A percentile compares a stretch with the other conserved stretches of the same genome.
Conservation (phyloP, 2,329 filamentous ascomycete species). For the Didymella lethalis region DNA sequence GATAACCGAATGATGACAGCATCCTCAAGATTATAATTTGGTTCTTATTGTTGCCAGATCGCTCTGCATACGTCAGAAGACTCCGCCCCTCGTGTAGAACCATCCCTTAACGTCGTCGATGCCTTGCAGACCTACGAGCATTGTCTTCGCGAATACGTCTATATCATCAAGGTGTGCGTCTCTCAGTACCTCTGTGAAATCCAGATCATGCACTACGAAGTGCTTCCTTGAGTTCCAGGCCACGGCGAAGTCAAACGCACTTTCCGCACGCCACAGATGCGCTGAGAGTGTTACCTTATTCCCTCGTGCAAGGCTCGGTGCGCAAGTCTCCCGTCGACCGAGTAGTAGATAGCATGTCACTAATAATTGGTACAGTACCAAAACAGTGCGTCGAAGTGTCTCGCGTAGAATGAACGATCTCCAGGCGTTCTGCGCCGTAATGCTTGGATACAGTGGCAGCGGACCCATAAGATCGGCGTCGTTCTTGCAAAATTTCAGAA, state of each 20-base stretch:
- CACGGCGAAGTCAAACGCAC: constrained; percentile 42
- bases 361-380: constrained; percentile 59
- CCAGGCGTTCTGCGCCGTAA: constrained; percentile 55
- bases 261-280: constrained; percentile 42
- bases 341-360: constrained; percentile 35
- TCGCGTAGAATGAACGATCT: constrained; percentile 62
- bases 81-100: constrained; percentile 36
- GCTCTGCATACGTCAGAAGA: constrained; percentile 4
- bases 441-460: constrained; percentile 53
- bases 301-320: constrained; percentile 11
- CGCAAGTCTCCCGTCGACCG: constrained; percentile 25
- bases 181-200: constrained; percentile 37
- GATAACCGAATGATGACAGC: too few species aligned
- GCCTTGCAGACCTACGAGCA: constrained; percentile 38
- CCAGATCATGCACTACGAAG: constrained; percentile 39
- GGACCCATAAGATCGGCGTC: constrained; percentile 28
- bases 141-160: constrained; percentile 40
- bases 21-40: too few species aligned
- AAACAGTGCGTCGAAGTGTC: constrained; percentile 61
- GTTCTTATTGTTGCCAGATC: background rate
- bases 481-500: constrained; percentile 21
- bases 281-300: constrained; percentile 38
- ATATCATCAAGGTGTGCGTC: constrained; percentile 38
- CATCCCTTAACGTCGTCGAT: constrained; percentile 44
- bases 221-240: constrained; percentile 45